phyloP scores from a whole-genome alignment of 2,329 filamentous ascomycete species.

The Verticillium isaacii region DNA sequence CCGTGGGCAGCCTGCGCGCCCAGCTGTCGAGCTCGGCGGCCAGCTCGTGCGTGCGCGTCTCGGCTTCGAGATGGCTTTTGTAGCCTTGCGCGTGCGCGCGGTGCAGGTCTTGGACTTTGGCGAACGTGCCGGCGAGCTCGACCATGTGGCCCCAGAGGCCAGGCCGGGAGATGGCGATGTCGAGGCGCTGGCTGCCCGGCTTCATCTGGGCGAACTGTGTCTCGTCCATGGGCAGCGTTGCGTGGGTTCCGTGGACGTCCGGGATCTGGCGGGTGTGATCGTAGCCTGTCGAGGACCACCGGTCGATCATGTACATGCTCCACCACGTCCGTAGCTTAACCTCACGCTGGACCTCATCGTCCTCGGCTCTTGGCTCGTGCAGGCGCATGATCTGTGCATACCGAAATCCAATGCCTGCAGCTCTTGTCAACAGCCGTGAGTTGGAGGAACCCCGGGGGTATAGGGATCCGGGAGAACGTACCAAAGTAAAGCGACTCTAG shows the following conservation, averaged over 20 bases:
- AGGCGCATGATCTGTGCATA: not conserved
- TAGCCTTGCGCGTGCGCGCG: not conserved
- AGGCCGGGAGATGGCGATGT: not conserved
- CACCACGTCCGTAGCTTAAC: not conserved
- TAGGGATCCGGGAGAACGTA: not conserved
- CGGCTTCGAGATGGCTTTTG: not conserved
- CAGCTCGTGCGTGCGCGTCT: not conserved
- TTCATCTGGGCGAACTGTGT: not conserved
- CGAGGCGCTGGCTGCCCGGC: not conserved
- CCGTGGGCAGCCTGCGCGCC: not conserved
- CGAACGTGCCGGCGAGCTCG: not conserved
- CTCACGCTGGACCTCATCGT: not conserved
- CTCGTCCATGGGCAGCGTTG: slow-evolving; percentile 1
- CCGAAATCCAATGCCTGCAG: not conserved
- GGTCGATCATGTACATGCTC: slow-evolving; percentile 4
- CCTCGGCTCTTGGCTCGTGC: not conserved
- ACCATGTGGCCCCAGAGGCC: slow-evolving; percentile 4
- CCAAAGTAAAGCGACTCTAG: not conserved
- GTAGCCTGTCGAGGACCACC: slow-evolving; percentile 1
- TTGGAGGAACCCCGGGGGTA: too few relatives aligned
- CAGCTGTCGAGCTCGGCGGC: not conserved
- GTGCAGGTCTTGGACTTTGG: not conserved
- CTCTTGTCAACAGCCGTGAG: too few relatives aligned
- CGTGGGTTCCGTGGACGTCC: not conserved
- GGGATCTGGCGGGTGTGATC: not conserved